Conservation (phyloP, 768 basidiomycete genomes). For the Mycena polygramma region DNA sequence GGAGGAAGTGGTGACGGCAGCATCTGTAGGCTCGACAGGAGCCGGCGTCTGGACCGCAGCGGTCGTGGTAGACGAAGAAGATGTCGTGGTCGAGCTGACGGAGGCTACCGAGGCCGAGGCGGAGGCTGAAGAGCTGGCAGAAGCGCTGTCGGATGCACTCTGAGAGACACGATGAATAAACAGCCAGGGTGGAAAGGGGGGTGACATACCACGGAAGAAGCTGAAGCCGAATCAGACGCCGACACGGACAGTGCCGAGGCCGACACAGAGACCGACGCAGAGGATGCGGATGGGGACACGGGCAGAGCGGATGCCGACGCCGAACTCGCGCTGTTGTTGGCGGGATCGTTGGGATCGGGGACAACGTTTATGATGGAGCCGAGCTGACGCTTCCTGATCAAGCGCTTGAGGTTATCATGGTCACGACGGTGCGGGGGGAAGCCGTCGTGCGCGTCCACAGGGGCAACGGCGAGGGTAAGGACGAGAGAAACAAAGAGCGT, state of each 20-base stretch:
- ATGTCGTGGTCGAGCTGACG: slow-evolving; percentile 25
- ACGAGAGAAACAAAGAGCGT: slow-evolving; percentile 75
- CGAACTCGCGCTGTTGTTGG: slow-evolving; percentile 4
- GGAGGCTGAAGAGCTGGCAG: slow-evolving; percentile 38
- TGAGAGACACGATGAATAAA: background rate
- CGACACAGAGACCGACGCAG: slow-evolving; percentile 34
- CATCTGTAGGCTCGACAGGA: background rate
- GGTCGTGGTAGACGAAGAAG: slow-evolving; percentile 37
- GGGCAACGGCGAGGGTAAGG: slow-evolving; percentile 64
- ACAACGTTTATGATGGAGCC: slow-evolving; percentile 43
- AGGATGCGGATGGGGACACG: background rate
- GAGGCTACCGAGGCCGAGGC: slow-evolving; percentile 4
- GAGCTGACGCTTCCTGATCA: slow-evolving; percentile 73
- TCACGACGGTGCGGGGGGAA: slow-evolving; percentile 61
- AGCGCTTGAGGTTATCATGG: slow-evolving; percentile 71
- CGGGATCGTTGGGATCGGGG: slow-evolving; percentile 21
- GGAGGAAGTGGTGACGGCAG: slow-evolving; percentile 34
- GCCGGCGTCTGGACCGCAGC: slow-evolving; percentile 12
- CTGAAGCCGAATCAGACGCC: slow-evolving; percentile 25
- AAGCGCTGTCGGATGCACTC: slow-evolving; percentile 27
- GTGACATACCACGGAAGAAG: slow-evolving; percentile 14
- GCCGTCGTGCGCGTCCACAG: slow-evolving; percentile 59
- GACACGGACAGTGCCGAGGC: slow-evolving; percentile 24
- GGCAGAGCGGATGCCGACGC: slow-evolving; percentile 25
- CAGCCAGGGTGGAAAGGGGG: background rate